phyloP scores from a whole-genome alignment of 1,139 yeast genomes.

The Kazachstania sp. region DNA sequence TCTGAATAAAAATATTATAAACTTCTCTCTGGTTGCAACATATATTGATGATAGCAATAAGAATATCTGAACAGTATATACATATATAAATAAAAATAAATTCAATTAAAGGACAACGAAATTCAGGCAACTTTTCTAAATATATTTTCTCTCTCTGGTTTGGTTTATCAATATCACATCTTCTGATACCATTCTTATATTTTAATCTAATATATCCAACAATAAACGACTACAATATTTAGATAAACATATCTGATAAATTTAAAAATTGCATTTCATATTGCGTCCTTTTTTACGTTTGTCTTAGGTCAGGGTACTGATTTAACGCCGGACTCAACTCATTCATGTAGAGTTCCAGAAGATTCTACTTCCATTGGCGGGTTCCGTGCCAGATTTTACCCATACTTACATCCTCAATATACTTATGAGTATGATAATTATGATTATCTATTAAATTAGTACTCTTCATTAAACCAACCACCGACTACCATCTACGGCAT shows the following conservation, averaged over 20 bases:
- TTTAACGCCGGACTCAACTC: background rate
- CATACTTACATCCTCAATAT: constrained; percentile 1
- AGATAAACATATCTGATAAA: background rate
- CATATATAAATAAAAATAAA: too few species aligned
- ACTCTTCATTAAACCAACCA: background rate
- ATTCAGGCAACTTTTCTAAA: too few species aligned
- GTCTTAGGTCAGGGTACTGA: background rate
- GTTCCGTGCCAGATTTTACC: constrained; percentile 1
- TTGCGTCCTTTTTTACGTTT: background rate
- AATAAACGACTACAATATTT: too few species aligned
- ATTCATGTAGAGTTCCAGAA: background rate
- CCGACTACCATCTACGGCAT: background rate
- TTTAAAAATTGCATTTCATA: background rate
- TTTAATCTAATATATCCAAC: too few species aligned
- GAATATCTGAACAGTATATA: too few species aligned
- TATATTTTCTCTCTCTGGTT: too few species aligned
- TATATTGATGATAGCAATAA: too few species aligned
- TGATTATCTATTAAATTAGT: background rate
- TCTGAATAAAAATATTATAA: too few species aligned
- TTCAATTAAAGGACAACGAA: too few species aligned
- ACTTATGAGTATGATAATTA: background rate
- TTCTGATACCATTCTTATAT: too few species aligned
- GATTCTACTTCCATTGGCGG: background rate
- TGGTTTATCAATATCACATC: too few species aligned
- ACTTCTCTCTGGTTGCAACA: too few species aligned